These are phyloP conservation scores for Cryptococcus maquisensis DNA, from an alignment of 1,284 basidiomycete genomes.

Conservation along the genomic window DNA sequence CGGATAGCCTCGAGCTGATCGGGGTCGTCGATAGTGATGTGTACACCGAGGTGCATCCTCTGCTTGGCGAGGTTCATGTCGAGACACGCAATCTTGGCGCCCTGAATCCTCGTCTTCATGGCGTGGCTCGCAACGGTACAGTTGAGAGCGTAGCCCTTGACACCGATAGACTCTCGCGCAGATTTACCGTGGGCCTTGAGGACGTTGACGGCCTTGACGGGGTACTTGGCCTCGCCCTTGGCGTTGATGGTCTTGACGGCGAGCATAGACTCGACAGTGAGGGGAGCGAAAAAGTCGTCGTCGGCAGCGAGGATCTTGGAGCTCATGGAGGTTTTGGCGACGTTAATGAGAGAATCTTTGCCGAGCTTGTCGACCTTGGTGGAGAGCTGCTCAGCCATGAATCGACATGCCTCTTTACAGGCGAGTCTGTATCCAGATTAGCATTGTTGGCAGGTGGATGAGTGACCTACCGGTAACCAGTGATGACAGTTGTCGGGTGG, in stretches of 20 bases:
- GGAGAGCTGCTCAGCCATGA: conserved; percentile 95
- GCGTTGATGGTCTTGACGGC: conserved; percentile 93
- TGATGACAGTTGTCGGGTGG: conserved; percentile 98
- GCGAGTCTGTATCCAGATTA: conserved; percentile 57
- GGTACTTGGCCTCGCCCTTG: conserved; percentile 96
- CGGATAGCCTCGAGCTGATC: conserved; percentile 96
- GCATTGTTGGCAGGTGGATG: neutral
- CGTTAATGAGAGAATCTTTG: conserved; percentile 87
- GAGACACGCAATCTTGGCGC: conserved; percentile 96
- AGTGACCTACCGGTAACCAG: conserved; percentile 69
- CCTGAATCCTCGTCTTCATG: conserved; percentile 92
- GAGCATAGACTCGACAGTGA: conserved; percentile 98
- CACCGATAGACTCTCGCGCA: conserved; percentile 89
- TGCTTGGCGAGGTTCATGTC: conserved; percentile 98
- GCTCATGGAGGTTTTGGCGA: conserved; percentile 98
- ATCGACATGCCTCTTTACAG: conserved; percentile 95
- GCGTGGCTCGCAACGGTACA: conserved; percentile 99
- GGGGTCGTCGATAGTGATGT: conserved; percentile 96
- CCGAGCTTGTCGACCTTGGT: conserved; percentile 91
- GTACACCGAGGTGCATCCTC: conserved; percentile 96
- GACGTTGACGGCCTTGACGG: conserved; percentile 99
- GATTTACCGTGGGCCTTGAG: conserved; percentile 97
- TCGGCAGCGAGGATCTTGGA: conserved; percentile 98
- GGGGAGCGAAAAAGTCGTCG: conserved; percentile 95
- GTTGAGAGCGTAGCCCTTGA: conserved; percentile 96